Base-by-base conservation (phyloP, 2,329 filamentous ascomycete genomes). In the Pseudogymnoascus sp. region DNA sequence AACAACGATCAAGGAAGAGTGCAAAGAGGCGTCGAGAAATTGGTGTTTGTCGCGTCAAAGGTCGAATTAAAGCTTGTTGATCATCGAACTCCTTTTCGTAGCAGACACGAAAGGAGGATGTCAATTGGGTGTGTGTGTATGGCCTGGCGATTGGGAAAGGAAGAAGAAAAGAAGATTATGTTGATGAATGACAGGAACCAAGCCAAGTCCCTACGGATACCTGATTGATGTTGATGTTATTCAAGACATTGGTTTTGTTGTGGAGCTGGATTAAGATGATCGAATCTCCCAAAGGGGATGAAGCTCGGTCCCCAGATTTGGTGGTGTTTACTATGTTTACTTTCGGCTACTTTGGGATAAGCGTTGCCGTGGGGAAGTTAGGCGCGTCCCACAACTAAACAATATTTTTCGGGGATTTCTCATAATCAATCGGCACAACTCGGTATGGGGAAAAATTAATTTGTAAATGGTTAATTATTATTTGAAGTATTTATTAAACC, bases 281-380 rank as follows among this genome's bases (percentile, higher is more conserved):
- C 47, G 47, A 54, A 54, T 54, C 47, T 54, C 47, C 47, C n/a
- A 54, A 54, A 54, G n/a, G 47, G 47, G 47, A 54, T 54, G 47
- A 54, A 54, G 47, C 47, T 54, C 47, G 47, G 47, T 54, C 47
- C 26, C 47, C 47, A 54, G 47, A 54, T 54, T 54, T 54, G 26
- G 26, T 31, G 26, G 45, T 54, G 47, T 54, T 54, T 54, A 34
- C 47, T 54, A 10, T 54, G 47, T 54, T 54, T 54, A 54, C 47
- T 31, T 34, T 54, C 47, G 47, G 47, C 47, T 54, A 54, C 47
- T 31, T 31, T 54, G 47, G 47, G 47, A 29, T 34, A 54, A 54
- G 47, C 47, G 47, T 54, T 54, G 47, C 47, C 47, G 47, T 54
- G 47, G 47, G 47, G 47, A 54, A 54, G 47, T 54, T 54, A 54